Base-by-base conservation (phyloP, 192 early-diverging fungal species). In the Piromyces sp. region DNA sequence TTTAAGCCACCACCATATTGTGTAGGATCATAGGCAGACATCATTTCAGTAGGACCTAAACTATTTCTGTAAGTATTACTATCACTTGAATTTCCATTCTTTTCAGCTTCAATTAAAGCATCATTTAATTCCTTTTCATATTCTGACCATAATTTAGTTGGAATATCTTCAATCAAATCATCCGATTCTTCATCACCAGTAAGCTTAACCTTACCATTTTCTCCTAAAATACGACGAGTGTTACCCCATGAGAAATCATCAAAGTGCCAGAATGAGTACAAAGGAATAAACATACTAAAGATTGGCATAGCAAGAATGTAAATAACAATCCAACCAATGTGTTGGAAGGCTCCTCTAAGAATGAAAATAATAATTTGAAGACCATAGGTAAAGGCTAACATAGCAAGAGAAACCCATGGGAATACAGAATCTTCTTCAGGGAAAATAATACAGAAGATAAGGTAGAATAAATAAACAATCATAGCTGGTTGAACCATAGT, bases 201-300 rank as follows among this genome's bases (percentile, higher is more conserved):
- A 26, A 68, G 26, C n/a, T 68, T 68, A 7, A 68, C 51, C 85
- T 89, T 91, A 79, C 95, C 95, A 36, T 93, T 93, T 83, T 95
- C 94, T 80, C 96, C 97, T 30, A 95, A 89, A 17, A 97, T 94
- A 29, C 94, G 79, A 86, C 97, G 94, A 33, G 97, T 99, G 85
- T 96, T 97, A 81, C 96, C 97, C 97, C 97, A 99, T n/a, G 95
- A 96, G 84, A 99, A 99, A 84, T 99, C 96, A 85, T 99, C 97
- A 86, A 98, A 96, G 88, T 96, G 95, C 97, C 97, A 99, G 91
- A 96, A 99, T 30, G 97, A 89, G 86, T 99, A 99, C 13, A 88
- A 79, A 19, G 89, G 86, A n/a, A 88, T 42, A 80, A 86, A 89
- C 82, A 88, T 86, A 15, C 92, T 91, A 84, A 96, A 98, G 19